Percentiles rank a stretch among this genome's conserved stretches.
phyloP scores from a whole-genome alignment of 257 asterid genomes.

The Perilla frutescens region DNA sequence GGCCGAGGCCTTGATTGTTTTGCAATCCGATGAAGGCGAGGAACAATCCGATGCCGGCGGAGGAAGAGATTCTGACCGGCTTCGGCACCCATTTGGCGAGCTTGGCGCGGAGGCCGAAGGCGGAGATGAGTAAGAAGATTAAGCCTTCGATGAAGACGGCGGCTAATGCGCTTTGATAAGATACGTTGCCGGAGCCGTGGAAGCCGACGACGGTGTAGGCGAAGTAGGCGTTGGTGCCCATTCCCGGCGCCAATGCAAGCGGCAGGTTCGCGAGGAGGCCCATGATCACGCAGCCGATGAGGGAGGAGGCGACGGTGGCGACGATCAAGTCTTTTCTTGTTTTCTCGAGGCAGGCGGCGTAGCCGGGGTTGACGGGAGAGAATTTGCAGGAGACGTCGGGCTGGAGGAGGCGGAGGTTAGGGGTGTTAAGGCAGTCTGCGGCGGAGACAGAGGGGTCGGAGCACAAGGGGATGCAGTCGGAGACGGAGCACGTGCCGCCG shows the following conservation, averaged over 20 bases:
- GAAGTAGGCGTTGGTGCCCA: conserved; percentile 93
- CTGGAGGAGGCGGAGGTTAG: conserved; percentile 50
- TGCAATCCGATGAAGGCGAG: conserved; percentile 89
- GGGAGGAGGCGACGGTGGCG: conserved; percentile 83
- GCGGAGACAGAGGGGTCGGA: conserved; percentile 57
- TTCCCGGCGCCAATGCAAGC: conserved; percentile 85
- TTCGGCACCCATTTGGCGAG: conserved; percentile 82
- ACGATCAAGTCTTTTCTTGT: conserved; percentile 77
- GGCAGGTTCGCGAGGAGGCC: conserved; percentile 83
- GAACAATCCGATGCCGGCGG: conserved; percentile 93
- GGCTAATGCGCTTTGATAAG: conserved; percentile 80
- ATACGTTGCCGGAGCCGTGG: conserved; percentile 84
- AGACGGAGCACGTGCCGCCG: conserved; percentile 90
- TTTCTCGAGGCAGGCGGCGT: conserved; percentile 72
- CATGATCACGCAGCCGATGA: conserved; percentile 85
- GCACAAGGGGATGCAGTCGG: conserved; percentile 86
- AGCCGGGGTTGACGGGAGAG: conserved; percentile 89
- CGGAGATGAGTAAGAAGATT: conserved; percentile 69
- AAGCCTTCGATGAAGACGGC: conserved; percentile 88
- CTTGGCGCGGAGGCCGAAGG: conserved; percentile 72
- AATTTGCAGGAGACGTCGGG: conserved; percentile 81
- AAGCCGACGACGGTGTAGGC: conserved; percentile 94
- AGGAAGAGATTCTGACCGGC: conserved; percentile 83
- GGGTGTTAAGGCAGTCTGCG: conserved; percentile 48
- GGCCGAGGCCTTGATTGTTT: conserved; percentile 79